Conservation (phyloP, 306 rosid species). For the Urtica urens region DNA sequence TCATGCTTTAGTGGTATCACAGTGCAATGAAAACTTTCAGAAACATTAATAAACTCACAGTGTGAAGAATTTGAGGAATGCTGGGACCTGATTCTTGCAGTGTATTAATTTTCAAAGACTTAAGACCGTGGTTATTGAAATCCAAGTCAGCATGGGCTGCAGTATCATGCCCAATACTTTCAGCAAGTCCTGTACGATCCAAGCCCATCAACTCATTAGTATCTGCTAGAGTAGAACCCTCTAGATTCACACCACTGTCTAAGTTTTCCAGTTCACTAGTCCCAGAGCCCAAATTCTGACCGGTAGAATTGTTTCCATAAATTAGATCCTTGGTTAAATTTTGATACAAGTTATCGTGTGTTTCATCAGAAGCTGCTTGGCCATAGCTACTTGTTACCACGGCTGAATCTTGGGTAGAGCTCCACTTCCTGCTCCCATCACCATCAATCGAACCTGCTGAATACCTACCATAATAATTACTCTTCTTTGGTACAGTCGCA, state of each 20-base stretch:
- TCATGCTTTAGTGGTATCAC: too few species aligned
- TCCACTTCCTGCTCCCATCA: constrained; percentile 85
- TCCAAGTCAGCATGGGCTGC: constrained; percentile 44
- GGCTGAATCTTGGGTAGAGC: constrained; percentile 63
- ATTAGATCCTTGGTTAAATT: constrained; percentile 42
- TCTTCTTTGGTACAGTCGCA: constrained; percentile 59
- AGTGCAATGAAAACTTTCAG: not conserved
- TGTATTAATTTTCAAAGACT: constrained; percentile 31
- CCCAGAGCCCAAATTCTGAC: constrained; percentile 44
- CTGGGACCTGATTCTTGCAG: constrained; percentile 52
- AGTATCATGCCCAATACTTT: constrained; percentile 32
- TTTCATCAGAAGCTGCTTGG: constrained; percentile 56
- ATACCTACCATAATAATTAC: constrained; percentile 59
- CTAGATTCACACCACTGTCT: constrained; percentile 42
- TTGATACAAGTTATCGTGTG: constrained; percentile 41
- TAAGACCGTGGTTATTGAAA: constrained; percentile 30
- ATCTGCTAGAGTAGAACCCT: constrained; percentile 37
- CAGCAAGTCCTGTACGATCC: constrained; percentile 39
- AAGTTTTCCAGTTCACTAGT: constrained; percentile 35
- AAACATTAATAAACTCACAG: constrained; percentile 41
- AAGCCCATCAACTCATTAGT: constrained; percentile 39
- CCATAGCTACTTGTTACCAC: constrained; percentile 34
- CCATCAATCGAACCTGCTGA: constrained; percentile 79
- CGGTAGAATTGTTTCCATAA: constrained; percentile 22
- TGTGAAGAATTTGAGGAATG: constrained; percentile 88